Evolutionary conservation across 768 basidiomycete genomes (phyloP).

Genomic region (Epithele typhae): DNA sequence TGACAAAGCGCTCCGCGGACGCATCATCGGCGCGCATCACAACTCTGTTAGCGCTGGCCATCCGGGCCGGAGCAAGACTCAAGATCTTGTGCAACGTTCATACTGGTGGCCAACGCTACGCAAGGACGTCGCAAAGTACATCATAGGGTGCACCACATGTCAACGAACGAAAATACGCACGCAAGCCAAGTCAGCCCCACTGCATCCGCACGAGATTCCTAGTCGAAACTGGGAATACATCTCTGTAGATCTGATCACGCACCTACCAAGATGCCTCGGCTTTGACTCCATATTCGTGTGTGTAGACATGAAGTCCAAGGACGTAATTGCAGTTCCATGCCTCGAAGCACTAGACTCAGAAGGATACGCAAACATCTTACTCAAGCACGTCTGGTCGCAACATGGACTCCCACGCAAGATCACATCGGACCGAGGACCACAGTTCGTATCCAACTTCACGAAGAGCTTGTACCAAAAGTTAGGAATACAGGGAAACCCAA

Average conservation of each 20-base stretch:
- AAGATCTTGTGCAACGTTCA: conserved; percentile 14
- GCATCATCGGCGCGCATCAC: conserved; percentile 14
- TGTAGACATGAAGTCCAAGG: conserved; percentile 18
- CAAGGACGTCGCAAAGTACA: conserved; percentile 17
- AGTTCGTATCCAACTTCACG: conserved; percentile 31
- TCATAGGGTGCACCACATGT: conserved; percentile 24
- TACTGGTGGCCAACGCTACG: conserved; percentile 28
- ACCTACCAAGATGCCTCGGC: conserved; percentile 14
- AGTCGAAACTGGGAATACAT: not conserved
- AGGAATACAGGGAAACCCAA: conserved; percentile 28
- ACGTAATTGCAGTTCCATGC: conserved; percentile 22
- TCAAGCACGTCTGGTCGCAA: conserved; percentile 9
- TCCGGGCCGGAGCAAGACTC: conserved; percentile 20
- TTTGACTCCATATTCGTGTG: conserved; percentile 16
- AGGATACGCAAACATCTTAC: conserved; percentile 13
- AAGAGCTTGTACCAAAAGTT: conserved; percentile 23
- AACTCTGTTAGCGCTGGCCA: conserved; percentile 23
- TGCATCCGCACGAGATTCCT: not conserved
- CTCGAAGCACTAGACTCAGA: conserved; percentile 11
- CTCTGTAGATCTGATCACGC: conserved; percentile 16
- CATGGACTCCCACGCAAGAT: conserved; percentile 9
- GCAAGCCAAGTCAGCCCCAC: not conserved
- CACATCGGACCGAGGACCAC: conserved; percentile 12
- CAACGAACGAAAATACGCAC: conserved; percentile 22
- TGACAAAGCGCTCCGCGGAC: not conserved